Conservation (phyloP, 805 yeast genomes). For the Suhomyces sp. region DNA sequence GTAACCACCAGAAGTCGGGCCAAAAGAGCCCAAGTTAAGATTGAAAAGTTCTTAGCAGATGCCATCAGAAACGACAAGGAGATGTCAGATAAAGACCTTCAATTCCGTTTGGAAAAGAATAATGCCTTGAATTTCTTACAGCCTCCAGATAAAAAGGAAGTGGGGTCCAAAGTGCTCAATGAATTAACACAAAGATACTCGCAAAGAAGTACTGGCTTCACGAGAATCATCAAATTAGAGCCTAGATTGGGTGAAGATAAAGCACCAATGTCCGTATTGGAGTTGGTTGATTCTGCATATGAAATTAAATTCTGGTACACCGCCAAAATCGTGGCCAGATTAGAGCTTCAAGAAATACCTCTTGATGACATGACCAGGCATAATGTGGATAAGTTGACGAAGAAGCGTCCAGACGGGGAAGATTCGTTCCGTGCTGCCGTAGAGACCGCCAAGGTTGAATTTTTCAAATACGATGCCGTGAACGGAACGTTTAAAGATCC, state of each 20-base stretch:
- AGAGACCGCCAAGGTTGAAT: conserved; percentile 42
- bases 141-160: conserved; percentile 26
- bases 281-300: conserved; percentile 65
- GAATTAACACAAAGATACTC: conserved; percentile 65
- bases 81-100: conserved; percentile 13
- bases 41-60: conserved; percentile 37
- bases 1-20: conserved; percentile 46
- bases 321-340: conserved; percentile 84
- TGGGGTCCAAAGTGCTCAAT: conserved; percentile 57
- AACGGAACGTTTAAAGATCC: conserved; percentile 24
- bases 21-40: conserved; percentile 42
- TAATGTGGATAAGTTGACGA: conserved; percentile 54
- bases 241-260: conserved; percentile 80
- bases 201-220: conserved; percentile 73
- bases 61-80: conserved; percentile 29
- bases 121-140: conserved; percentile 24
- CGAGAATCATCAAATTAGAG: conserved; percentile 80
- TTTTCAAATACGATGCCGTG: conserved; percentile 36
- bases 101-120: conserved; percentile 12
- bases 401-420: conserved; percentile 49
- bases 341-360: conserved; percentile 59
- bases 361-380: conserved; percentile 49
- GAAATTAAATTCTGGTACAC: conserved; percentile 75
- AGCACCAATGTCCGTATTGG: conserved; percentile 86
- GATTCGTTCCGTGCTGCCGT: conserved; percentile 59